Evolutionary conservation across 2,329 filamentous ascomycete species (phyloP), one percentile per base, ranked within the genome.

Genomic region (Penicillium sp.): DNA sequence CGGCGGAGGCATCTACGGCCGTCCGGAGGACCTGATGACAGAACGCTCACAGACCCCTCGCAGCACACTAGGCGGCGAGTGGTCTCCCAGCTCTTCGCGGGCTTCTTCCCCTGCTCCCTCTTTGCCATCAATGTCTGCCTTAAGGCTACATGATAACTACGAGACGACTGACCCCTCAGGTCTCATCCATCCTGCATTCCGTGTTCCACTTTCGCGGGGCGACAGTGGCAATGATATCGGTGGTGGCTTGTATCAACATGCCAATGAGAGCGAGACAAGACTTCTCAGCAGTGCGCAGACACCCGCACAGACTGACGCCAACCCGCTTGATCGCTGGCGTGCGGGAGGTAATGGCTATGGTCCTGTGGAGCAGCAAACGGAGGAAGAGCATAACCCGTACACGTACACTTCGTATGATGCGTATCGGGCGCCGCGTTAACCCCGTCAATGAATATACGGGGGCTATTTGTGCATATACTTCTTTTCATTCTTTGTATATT

Each of bases 1-100:
- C 63, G 91, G 91, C n/a, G 92, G 90, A 5, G 90, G 89, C 22
- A 75, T 80, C 55, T 79, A 79, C 56, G 77, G 77, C 48, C 68
- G 75, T 7, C 73, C 77, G 9, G 76, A 77, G 11, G 78, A 80
- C 59, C 62, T 79, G 21, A 76, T 80, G 48, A 75, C 72, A 16
- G 76, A 79, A 53, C 73, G 78, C 19, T 78, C 75, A 11, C 72
- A 75, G 3, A 80, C 78, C 2, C 77, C 77, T 1, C 69, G 70
- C 41, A 74, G 70, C 21, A 70, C 68, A 48, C 60, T 76, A 27
- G 68, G 70, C 46, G 62, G 57, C 37, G 71, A 73, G 33, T 74
- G 71, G 62, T 76, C 75, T 2, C 72, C 75, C 6, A 67, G 63
- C 43, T 76, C 75, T 4, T 75, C 76, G 9, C 70, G 75, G 19